Conservation (phyloP, 768 basidiomycete genomes). For the Amanita muscaria region DNA sequence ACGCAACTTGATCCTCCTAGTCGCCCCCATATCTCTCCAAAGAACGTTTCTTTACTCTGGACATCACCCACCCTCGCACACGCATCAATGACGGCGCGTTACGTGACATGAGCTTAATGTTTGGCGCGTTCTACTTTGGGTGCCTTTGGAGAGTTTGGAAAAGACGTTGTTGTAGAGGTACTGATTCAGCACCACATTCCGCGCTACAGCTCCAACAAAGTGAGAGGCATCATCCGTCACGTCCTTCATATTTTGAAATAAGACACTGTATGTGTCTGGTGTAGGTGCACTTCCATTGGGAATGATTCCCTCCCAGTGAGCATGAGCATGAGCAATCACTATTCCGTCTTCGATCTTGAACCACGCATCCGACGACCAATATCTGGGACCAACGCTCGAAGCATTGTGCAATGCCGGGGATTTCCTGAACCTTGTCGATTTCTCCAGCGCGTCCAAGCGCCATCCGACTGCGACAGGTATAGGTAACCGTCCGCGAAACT, state of each 20-base stretch:
- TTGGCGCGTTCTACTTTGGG: slow-evolving; percentile 72
- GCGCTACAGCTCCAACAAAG: slow-evolving; percentile 69
- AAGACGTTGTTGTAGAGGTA: slow-evolving; percentile 98
- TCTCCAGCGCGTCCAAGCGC: slow-evolving; percentile 56
- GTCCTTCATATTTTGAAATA: slow-evolving; percentile 82
- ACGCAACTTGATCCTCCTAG: slow-evolving; percentile 72
- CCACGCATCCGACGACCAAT: slow-evolving; percentile 54
- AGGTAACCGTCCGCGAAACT: slow-evolving; percentile 41
- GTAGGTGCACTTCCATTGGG: slow-evolving; percentile 70
- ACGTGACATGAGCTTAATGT: slow-evolving; percentile 73
- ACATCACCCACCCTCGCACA: slow-evolving; percentile 91
- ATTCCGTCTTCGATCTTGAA: slow-evolving; percentile 78
- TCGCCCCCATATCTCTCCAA: slow-evolving; percentile 74
- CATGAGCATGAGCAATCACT: slow-evolving; percentile 78
- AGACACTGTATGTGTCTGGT: slow-evolving; percentile 85
- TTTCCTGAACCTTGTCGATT: slow-evolving; percentile 48
- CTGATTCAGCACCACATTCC: slow-evolving; percentile 67
- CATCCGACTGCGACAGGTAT: slow-evolving; percentile 42
- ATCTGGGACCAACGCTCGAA: slow-evolving; percentile 29
- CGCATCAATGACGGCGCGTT: slow-evolving; percentile 89
- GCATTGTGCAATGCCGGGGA: slow-evolving; percentile 63
- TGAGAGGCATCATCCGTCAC: slow-evolving; percentile 93
- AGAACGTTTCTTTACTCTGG: slow-evolving; percentile 70
- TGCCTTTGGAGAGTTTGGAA: slow-evolving; percentile 88
- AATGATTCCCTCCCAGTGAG: slow-evolving; percentile 74